These are phyloP conservation scores for Trametopsis cervina DNA, from an alignment of 768 basidiomycete genomes.

Conservation along the genomic window DNA sequence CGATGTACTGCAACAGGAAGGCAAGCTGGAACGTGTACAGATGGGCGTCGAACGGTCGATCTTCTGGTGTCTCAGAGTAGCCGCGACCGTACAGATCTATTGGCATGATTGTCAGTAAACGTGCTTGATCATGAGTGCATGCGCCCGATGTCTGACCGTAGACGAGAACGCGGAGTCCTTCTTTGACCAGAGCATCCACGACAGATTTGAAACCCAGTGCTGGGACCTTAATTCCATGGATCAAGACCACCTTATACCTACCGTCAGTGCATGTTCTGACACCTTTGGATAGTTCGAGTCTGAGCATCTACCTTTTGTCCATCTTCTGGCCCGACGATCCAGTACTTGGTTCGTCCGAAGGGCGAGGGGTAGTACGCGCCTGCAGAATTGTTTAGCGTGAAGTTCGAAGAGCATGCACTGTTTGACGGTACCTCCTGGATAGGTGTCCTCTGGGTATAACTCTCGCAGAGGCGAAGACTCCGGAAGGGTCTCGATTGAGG, in stretches of 20 bases:
- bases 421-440: constrained; percentile 19
- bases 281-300: too few species aligned
- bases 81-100: constrained; percentile 79
- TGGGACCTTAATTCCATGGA: constrained; percentile 73
- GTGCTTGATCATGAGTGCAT: neutral
- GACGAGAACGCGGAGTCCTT: constrained; percentile 64
- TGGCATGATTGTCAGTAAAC: neutral
- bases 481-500: constrained; percentile 22
- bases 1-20: constrained; percentile 70
- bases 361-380: constrained; percentile 61
- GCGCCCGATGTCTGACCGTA: constrained; percentile 43
- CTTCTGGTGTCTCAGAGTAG: constrained; percentile 66
- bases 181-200: constrained; percentile 50
- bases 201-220: constrained; percentile 70
- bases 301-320: constrained; percentile 66
- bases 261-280: neutral
- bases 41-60: constrained; percentile 49
- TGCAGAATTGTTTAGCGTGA: constrained; percentile 28
- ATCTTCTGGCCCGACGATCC: constrained; percentile 64
- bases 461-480: constrained; percentile 14
- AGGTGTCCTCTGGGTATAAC: constrained; percentile 27
- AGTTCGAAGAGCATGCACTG: neutral
- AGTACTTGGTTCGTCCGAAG: constrained; percentile 57
- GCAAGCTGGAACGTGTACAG: constrained; percentile 72
- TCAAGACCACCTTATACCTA: constrained; percentile 46